phyloP scores from a whole-genome alignment of 306 rosid genomes.

The Ormosia semicastrata region DNA sequence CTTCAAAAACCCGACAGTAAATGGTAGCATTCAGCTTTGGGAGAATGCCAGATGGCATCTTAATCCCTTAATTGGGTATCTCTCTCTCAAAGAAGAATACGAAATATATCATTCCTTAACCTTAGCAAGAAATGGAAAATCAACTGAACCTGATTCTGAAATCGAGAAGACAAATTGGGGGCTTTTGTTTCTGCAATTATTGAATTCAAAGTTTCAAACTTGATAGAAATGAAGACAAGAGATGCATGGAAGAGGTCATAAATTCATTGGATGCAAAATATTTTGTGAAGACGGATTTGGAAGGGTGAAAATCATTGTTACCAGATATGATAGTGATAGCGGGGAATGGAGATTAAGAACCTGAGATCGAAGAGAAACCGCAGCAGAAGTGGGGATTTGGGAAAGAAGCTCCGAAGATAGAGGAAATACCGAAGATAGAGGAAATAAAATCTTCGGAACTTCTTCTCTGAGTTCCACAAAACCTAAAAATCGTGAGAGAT shows the following conservation, averaged over 20 bases:
- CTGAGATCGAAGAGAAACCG: neutral
- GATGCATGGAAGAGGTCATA: too few relatives aligned
- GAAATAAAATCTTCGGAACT: neutral
- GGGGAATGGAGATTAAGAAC: neutral
- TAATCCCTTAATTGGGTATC: constrained; percentile 33
- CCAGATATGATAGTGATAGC: neutral
- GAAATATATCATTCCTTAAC: constrained; percentile 39
- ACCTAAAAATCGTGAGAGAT: neutral
- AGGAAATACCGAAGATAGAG: neutral
- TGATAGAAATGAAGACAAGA: neutral
- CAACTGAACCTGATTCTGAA: constrained; percentile 43
- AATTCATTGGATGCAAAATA: neutral
- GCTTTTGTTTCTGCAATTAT: neutral
- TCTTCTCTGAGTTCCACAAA: neutral
- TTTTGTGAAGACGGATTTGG: neutral
- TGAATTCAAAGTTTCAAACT: constrained; percentile 21
- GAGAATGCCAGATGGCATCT: constrained; percentile 61
- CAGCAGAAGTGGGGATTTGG: neutral
- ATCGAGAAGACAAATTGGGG: neutral
- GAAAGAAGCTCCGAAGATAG: neutral
- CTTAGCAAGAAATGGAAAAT: neutral
- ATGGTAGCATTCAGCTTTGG: constrained; percentile 56
- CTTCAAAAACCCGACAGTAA: constrained; percentile 39
- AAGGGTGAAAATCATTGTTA: neutral
- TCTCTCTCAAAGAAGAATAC: constrained; percentile 16